phyloP scores from a whole-genome alignment of 2,329 filamentous ascomycete species.

The Colletotrichum theobromicola region DNA sequence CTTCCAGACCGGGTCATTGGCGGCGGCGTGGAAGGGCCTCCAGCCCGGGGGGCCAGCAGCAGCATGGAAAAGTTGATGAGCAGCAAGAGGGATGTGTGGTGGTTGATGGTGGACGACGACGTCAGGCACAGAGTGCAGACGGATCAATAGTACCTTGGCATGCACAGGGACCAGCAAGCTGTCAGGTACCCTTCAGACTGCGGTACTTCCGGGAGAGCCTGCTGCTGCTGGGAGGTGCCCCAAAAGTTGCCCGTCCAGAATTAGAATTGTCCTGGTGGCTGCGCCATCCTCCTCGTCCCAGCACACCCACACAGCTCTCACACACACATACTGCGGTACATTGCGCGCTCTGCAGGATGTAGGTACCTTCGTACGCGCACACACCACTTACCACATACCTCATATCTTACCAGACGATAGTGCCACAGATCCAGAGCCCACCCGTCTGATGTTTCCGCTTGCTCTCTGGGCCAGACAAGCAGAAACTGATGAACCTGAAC shows the following conservation, averaged over 20 bases:
- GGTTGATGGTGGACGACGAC: neutral
- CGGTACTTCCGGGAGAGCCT: slow-evolving; percentile 16
- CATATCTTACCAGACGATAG: neutral
- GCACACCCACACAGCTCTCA: neutral
- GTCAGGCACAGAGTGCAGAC: slow-evolving; percentile 6
- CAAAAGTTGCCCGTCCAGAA: slow-evolving; percentile 30
- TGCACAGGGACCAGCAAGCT: slow-evolving; percentile 3
- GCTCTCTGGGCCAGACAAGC: slow-evolving; percentile 42
- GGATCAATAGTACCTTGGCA: neutral
- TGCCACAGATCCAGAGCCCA: neutral
- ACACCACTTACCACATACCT: neutral
- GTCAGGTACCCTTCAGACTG: slow-evolving; percentile 12
- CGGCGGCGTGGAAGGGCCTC: slow-evolving; percentile 4
- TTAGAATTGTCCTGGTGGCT: slow-evolving; percentile 42
- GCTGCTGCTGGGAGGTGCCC: neutral
- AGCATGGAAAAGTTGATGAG: neutral
- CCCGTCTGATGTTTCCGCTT: slow-evolving; percentile 46
- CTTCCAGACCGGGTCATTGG: neutral
- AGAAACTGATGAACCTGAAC: slow-evolving; percentile 8
- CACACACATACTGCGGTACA: neutral
- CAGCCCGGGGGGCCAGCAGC: neutral
- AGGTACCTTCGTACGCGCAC: neutral
- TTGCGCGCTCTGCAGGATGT: neutral
- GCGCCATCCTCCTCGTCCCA: slow-evolving; percentile 33
- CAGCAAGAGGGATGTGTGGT: neutral